These are phyloP conservation scores for Hyaloperonospora brassicae DNA, from an alignment of 352 stramenopile species.

Conservation along the genomic window DNA sequence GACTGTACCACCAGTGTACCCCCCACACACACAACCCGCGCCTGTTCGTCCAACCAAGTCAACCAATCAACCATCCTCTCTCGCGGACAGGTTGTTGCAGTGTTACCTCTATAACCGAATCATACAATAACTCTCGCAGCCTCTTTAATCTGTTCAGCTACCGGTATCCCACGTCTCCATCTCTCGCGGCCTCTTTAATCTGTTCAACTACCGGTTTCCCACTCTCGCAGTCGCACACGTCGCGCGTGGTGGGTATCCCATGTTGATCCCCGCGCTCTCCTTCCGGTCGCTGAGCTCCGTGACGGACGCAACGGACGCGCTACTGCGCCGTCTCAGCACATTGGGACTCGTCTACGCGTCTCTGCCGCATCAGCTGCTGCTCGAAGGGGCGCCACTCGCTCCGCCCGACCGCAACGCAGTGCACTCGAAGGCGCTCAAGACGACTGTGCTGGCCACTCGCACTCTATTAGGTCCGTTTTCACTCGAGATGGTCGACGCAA, in stretches of 20 bases:
- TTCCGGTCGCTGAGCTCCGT: neutral
- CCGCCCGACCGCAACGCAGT: slow-evolving; percentile 21
- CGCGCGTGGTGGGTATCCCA: neutral
- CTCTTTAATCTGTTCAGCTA: too few relatives aligned
- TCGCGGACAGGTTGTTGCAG: too few relatives aligned
- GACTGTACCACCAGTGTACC: too few relatives aligned
- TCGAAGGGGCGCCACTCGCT: slow-evolving; percentile 21
- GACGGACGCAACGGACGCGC: slow-evolving; percentile 15
- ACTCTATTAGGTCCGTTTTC: slow-evolving; percentile 57
- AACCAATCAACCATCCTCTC: too few relatives aligned
- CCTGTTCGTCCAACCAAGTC: too few relatives aligned
- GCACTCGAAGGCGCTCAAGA: slow-evolving; percentile 24
- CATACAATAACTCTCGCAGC: too few relatives aligned
- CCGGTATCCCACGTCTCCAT: too few relatives aligned
- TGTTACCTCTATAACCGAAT: too few relatives aligned
- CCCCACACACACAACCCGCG: too few relatives aligned
- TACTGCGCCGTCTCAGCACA: slow-evolving; percentile 40
- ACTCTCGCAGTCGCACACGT: too few relatives aligned
- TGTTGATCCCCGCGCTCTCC: slow-evolving; percentile 30
- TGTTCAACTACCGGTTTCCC: too few relatives aligned
- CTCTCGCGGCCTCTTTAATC: too few relatives aligned
- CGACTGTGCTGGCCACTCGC: slow-evolving; percentile 35
- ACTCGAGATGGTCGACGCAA: slow-evolving; percentile 41
- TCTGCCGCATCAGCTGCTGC: slow-evolving; percentile 26
- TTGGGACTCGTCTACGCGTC: slow-evolving; percentile 35